phyloP scores from a whole-genome alignment of 768 basidiomycete genomes.

The Calocera cornea region DNA sequence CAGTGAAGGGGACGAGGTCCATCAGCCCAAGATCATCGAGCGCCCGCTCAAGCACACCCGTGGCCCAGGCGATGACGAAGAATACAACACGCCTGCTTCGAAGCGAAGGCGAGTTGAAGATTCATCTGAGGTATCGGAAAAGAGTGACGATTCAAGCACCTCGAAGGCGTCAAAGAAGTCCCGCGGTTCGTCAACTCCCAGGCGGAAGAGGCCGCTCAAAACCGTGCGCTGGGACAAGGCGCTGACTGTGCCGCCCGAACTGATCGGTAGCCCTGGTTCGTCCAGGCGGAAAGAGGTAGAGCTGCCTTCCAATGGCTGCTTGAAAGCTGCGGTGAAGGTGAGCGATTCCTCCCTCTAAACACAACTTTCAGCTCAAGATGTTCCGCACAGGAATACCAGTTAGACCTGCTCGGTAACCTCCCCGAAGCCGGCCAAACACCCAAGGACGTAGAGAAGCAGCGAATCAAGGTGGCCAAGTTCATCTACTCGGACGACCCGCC shows the following conservation, averaged over 20 bases:
- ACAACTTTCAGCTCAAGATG: constrained; percentile 8
- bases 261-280: constrained; percentile 49
- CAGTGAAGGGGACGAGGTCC: constrained; percentile 21
- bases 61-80: constrained; percentile 71
- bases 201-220: constrained; percentile 28
- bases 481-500: constrained; percentile 57
- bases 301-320: constrained; percentile 40
- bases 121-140: constrained; percentile 27
- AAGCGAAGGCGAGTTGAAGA: constrained; percentile 32
- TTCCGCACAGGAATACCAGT: constrained; percentile 39
- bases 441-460: constrained; percentile 46
- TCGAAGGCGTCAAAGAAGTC: neutral
- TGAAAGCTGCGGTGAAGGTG: constrained; percentile 57
- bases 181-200: constrained; percentile 7
- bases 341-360: constrained; percentile 10
- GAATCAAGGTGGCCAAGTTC: constrained; percentile 60
- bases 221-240: constrained; percentile 70
- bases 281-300: constrained; percentile 32
- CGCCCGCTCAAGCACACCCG: constrained; percentile 34
- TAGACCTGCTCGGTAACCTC: constrained; percentile 65
- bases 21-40: constrained; percentile 24
- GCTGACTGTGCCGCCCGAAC: constrained; percentile 43
- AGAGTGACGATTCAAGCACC: constrained; percentile 17
- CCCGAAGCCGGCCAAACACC: constrained; percentile 43
- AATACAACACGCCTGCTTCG: constrained; percentile 58